Evolutionary conservation across 805 yeast genomes (phyloP), one percentile per base, ranked within the genome.

Genomic region (Nakazawaea peltata): DNA sequence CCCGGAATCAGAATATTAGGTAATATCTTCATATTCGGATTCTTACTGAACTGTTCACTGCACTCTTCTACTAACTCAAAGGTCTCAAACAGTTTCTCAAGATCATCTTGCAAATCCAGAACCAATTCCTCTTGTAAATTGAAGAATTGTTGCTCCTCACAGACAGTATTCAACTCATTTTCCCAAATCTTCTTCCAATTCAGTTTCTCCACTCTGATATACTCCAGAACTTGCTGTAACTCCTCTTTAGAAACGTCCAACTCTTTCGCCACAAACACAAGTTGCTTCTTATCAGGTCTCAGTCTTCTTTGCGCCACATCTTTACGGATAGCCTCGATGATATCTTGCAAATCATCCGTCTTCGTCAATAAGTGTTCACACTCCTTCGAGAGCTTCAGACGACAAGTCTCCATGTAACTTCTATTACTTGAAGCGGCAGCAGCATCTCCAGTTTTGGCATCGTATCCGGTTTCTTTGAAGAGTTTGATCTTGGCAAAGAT

Each of bases 131-230:
- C 96, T 55, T 90, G 97, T 14, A 86, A 68, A 37, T 83, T 83
- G 59, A 88, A 76, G 54, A 86, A 86, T 45, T 90, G 94, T 54
- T 92, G 97, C 50, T 88, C 97, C 49, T 86, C 95, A 44, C 95
- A 81, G 11, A 92, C 90, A 25, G 80, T 79, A 41, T 86, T 92
- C 37, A 92, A 68, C 51, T 87, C 96, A 4, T 79, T 63, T 51
- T 88, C 96, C 97, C 98, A 90, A 7, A 85, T 79, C 45, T 74
- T 74, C 51, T 84, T 83, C 95, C 97, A 87, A 22, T 74, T 76
- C 5, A 87, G 79, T 44, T 82, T 82, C 50, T 87, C 97, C 4
- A 64, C 62, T 1, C 56, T 48, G 26, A 92, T 78, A 48, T 74
- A 86, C 4, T 58, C 59, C n/a, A 69, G 65, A 69, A 87, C 70